Evolutionary conservation across 192 early-diverging fungal genomes (phyloP).

Genomic region (Paraglomus brasilianum): DNA sequence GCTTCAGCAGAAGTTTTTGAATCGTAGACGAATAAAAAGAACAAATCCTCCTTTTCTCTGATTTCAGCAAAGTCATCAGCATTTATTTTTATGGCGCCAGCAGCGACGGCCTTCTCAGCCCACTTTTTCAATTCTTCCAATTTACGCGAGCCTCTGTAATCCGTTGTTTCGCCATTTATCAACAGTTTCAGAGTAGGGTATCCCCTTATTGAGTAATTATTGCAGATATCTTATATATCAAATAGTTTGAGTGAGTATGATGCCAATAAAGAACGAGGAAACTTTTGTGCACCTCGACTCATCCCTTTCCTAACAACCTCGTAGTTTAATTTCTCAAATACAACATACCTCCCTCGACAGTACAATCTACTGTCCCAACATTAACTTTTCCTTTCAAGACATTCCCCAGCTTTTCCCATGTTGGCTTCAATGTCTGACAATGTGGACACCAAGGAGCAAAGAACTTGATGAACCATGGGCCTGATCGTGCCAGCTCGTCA

Average conservation of each 20-base stretch:
- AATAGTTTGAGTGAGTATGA: no score
- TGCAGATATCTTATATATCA: slow-evolving; percentile 48
- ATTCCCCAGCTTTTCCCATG: slow-evolving; percentile 69
- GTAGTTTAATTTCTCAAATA: not conserved
- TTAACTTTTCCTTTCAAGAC: slow-evolving; percentile 68
- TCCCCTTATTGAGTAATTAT: slow-evolving; percentile 66
- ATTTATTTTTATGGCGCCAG: slow-evolving; percentile 34
- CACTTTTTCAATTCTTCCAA: slow-evolving; percentile 53
- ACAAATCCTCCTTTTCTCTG: slow-evolving; percentile 41
- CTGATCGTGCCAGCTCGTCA: slow-evolving; percentile 48
- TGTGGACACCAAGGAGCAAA: slow-evolving; percentile 90
- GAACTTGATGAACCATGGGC: slow-evolving; percentile 86
- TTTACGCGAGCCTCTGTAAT: slow-evolving; percentile 50
- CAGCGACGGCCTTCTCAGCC: slow-evolving; percentile 45
- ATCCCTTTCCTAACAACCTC: not conserved
- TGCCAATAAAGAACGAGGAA: not conserved
- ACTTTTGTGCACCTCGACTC: not conserved
- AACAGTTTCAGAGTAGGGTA: slow-evolving; percentile 84
- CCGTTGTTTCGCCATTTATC: slow-evolving; percentile 37
- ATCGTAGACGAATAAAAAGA: slow-evolving; percentile 58
- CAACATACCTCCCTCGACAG: slow-evolving; percentile 45
- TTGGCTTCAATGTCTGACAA: slow-evolving; percentile 82
- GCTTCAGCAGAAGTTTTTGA: slow-evolving; percentile 44
- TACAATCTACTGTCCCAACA: slow-evolving; percentile 86
- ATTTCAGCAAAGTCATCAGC: slow-evolving; percentile 42